Evolutionary conservation across 2,329 filamentous ascomycete species (phyloP).

Genomic region (Botryosphaeria dothidea): DNA sequence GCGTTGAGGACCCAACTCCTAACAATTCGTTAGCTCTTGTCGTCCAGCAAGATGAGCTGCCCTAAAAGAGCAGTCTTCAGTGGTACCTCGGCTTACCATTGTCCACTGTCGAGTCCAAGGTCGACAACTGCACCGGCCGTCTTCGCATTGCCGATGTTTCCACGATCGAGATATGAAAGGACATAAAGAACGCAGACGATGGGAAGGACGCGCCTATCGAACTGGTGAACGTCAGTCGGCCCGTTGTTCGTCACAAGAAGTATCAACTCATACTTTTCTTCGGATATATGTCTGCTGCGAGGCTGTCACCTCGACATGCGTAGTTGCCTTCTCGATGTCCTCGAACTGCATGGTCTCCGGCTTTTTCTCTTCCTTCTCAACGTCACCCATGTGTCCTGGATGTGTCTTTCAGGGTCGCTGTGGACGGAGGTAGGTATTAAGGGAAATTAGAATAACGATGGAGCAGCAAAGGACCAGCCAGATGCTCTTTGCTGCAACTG

Average conservation of each 20-base stretch:
- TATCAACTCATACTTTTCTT: background rate
- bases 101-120: conserved; percentile 47
- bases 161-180: conserved; percentile 29
- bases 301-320: background rate
- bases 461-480: too few relatives aligned
- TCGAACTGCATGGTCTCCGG: background rate
- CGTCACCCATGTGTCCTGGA: background rate
- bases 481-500: background rate
- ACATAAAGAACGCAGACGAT: conserved; percentile 31
- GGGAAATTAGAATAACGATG: background rate
- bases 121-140: conserved; percentile 31
- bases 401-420: background rate
- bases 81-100: conserved; percentile 47
- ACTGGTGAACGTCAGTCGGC: conserved; percentile 16
- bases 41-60: background rate
- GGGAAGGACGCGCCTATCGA: conserved; percentile 30
- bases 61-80: background rate
- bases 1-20: conserved; percentile 58
- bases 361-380: background rate
- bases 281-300: background rate
- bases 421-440: background rate
- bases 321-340: background rate
- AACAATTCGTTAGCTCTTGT: background rate
- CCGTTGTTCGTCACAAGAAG: too few relatives aligned
- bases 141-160: conserved; percentile 44